Evolutionary conservation across 1,284 basidiomycete genomes (phyloP).

Genomic region (Megacollybia platyphylla): DNA sequence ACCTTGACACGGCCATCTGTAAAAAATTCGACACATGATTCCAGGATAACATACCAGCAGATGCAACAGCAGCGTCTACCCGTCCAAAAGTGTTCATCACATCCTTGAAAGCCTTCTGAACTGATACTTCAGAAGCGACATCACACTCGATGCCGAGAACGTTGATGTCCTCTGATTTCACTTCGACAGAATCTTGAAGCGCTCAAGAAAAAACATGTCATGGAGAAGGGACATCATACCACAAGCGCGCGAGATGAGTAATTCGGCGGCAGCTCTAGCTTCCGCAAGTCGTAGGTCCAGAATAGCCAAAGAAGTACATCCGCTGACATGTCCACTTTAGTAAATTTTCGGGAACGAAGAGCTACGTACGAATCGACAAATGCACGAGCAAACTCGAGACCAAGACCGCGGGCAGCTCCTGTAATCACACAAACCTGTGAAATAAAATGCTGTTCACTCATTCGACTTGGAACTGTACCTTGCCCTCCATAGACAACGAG

Average conservation of each 20-base stretch:
- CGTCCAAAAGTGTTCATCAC: constrained; percentile 71
- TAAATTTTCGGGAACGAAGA: neutral
- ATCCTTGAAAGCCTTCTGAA: constrained; percentile 58
- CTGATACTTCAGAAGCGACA: constrained; percentile 73
- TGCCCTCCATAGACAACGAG: constrained; percentile 56
- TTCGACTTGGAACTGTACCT: constrained; percentile 25
- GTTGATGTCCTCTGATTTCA: constrained; percentile 48
- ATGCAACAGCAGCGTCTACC: constrained; percentile 79
- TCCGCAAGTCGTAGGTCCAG: constrained; percentile 76
- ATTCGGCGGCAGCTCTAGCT: constrained; percentile 59
- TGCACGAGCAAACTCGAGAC: constrained; percentile 80
- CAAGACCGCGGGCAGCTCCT: constrained; percentile 86
- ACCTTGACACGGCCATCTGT: constrained; percentile 28
- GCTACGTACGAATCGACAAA: constrained; percentile 74
- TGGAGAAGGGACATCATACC: constrained; percentile 20
- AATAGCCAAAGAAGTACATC: constrained; percentile 74
- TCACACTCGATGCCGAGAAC: constrained; percentile 79
- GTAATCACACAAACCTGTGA: constrained; percentile 82
- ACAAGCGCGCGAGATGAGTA: constrained; percentile 48
- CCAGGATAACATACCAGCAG: constrained; percentile 51
- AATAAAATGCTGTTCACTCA: neutral
- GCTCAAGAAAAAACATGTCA: constrained; percentile 8
- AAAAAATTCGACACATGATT: neutral
- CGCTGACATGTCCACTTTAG: constrained; percentile 26
- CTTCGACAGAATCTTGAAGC: constrained; percentile 48